Percentiles rank a stretch among this genome's conserved stretches.
Evolutionary conservation across 2,329 filamentous ascomycete species (phyloP).

Genomic region (Colletotrichum tanaceti): DNA sequence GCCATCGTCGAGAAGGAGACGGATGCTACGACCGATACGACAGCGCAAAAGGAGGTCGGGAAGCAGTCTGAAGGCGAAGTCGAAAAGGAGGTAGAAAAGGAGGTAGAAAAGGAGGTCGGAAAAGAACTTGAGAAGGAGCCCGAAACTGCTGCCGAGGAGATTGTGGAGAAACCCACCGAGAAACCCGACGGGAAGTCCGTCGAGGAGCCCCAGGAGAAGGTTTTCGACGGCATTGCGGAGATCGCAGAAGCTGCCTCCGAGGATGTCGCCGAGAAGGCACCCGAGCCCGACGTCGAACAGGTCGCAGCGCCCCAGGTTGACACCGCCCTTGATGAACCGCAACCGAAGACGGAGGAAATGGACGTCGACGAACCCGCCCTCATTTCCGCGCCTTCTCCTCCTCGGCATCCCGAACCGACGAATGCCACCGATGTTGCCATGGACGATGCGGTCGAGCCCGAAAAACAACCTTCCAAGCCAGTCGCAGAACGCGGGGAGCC

Average conservation of each 20-base stretch:
- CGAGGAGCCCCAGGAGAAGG: neutral
- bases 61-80: neutral
- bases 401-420: neutral
- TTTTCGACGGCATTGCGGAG: no score
- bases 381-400: slow-evolving; percentile 22
- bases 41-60: neutral
- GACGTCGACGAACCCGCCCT: slow-evolving; percentile 50
- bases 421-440: slow-evolving; percentile 42
- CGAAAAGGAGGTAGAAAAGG: slow-evolving; percentile 1
- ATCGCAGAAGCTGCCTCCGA: neutral
- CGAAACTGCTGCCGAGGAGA: neutral
- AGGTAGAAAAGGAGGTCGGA: neutral
- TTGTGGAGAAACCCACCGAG: neutral
- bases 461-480: slow-evolving; percentile 45
- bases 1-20: slow-evolving; percentile 4
- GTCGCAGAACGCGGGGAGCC: slow-evolving; percentile 6
- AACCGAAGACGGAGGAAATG: slow-evolving; percentile 57
- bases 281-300: slow-evolving; percentile 39
- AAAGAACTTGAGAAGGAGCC: neutral
- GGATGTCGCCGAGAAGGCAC: slow-evolving; percentile 3
- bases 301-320: neutral
- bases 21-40: neutral
- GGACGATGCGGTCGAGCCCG: slow-evolving; percentile 40
- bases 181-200: neutral
- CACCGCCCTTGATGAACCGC: slow-evolving; percentile 33